A percentile compares a stretch with the other conserved stretches of the same genome.
Conservation (phyloP, 1,284 basidiomycete species). For the Irpex sp. region DNA sequence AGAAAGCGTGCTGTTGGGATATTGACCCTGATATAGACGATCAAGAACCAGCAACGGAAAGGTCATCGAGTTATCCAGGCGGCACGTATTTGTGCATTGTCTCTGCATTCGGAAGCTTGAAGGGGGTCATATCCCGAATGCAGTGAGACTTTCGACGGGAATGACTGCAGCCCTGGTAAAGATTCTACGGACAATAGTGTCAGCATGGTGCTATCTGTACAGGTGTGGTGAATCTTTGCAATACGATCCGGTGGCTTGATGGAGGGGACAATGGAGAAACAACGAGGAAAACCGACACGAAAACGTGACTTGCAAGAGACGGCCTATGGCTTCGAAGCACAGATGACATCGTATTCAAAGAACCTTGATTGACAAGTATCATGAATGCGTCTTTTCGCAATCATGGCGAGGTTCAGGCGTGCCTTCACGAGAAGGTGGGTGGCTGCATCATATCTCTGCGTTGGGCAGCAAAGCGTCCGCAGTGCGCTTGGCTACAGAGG, state of each 20-base stretch:
- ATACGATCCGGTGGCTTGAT: conserved; percentile 7
- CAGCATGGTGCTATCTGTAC: background rate
- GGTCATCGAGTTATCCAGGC: background rate
- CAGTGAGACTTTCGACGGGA: background rate
- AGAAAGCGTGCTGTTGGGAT: conserved; percentile 3
- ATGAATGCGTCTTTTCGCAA: background rate
- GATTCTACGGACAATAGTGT: conserved; percentile 6
- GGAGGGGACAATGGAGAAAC: conserved; percentile 15
- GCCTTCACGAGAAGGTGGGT: background rate
- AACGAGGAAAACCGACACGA: conserved; percentile 15
- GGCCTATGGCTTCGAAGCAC: conserved; percentile 1
- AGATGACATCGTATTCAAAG: background rate
- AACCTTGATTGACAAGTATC: background rate
- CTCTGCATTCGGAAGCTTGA: background rate
- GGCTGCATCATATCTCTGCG: background rate
- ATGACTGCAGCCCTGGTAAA: background rate
- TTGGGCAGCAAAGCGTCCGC: background rate
- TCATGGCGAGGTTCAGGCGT: conserved; percentile 10
- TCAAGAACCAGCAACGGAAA: conserved; percentile 9
- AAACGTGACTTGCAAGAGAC: background rate
- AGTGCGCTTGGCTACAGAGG: background rate
- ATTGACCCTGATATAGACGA: conserved; percentile 8
- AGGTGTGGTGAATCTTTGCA: background rate
- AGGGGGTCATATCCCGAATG: background rate
- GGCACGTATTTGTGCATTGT: background rate